Evolutionary conservation across 805 yeast genomes (phyloP), one percentile per base, ranked within the genome.

Genomic region (Lachancea nothofagi): DNA sequence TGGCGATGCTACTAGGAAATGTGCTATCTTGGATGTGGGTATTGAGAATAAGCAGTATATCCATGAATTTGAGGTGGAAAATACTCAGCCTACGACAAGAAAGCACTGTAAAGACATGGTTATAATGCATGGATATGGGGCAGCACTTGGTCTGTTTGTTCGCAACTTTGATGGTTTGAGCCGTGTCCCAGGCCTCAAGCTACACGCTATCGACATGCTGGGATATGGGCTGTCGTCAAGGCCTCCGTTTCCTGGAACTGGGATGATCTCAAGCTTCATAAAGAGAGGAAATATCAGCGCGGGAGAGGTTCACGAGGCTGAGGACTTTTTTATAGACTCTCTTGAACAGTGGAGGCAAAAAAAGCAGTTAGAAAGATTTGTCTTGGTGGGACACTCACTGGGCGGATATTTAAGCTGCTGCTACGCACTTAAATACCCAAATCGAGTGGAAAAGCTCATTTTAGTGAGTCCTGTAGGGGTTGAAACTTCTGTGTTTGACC

Each of bases 181-280:
- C 12, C 50, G 61, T 18, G 65, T 72, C 21, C 64, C 71, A 29
- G 83, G 93, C 83, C 73, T 80, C 40, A 71, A 3, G 45, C 68
- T 89, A 32, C 96, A 87, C 64, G 84, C 96, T 0, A 72, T 90
- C 2, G 98, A 90, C 55, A 64, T 89, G 40, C 72, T 87, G 2
- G 98, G 98, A 0, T 90, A 84, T 62, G 98, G 97, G 1, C 78
- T 85, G 42, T 83, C 95, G 1, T 76, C 95, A 1, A 71, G 97
- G 46, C 94, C 94, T 1, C 66, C 70, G 34, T 86, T 84, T 55
- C 71, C 72, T 65, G 18, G 63, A 72, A 12, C 77, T 78, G 0
- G 83, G 83, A 3, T 66, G 70, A 10, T 67, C 68, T 36, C 57
- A 78, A 32, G 85, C 78, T 56, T 83, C 80, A 1, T 59, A 77